Evolutionary conservation across 2,329 filamentous ascomycete genomes (phyloP).

Genomic region (Volutella citrinella): DNA sequence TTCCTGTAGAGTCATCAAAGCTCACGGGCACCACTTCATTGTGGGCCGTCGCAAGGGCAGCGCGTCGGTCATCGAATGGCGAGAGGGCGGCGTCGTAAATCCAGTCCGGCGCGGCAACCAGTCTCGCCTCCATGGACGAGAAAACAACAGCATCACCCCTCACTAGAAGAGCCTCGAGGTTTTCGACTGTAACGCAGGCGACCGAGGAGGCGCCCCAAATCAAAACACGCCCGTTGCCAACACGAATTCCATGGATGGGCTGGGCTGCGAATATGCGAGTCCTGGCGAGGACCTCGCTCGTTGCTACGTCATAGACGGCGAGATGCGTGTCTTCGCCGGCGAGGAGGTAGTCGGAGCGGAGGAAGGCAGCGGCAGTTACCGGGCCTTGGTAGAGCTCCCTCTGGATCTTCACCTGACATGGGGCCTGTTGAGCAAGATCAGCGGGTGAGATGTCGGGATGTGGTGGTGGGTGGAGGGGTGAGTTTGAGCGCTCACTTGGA

Average conservation of each 20-base stretch:
- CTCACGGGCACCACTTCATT: conserved; percentile 68
- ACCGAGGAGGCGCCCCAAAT: conserved; percentile 69
- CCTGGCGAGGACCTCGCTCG: conserved; percentile 35
- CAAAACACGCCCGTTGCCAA: conserved; percentile 44
- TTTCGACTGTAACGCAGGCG: conserved; percentile 33
- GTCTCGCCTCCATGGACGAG: conserved; percentile 23
- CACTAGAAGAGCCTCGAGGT: conserved; percentile 19
- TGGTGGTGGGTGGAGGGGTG: conserved; percentile 12
- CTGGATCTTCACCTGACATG: too few species aligned
- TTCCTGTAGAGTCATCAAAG: conserved; percentile 24
- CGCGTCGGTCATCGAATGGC: conserved; percentile 38
- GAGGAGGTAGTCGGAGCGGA: conserved; percentile 44
- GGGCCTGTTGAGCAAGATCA: conserved; percentile 16
- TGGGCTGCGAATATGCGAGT: conserved; percentile 63
- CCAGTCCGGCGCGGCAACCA: conserved; percentile 65
- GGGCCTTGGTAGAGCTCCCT: conserved; percentile 47
- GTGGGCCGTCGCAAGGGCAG: conserved; percentile 76
- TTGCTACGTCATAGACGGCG: conserved; percentile 46
- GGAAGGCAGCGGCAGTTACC: conserved; percentile 59
- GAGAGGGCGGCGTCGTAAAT: conserved; percentile 65
- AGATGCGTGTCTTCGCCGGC: conserved; percentile 60
- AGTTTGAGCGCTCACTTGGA: too few species aligned
- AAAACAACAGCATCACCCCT: conserved; percentile 6
- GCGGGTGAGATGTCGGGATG: background rate
- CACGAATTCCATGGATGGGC: conserved; percentile 69